Conservation (phyloP, 2,329 filamentous ascomycete genomes). For the Penicillium sp. region DNA sequence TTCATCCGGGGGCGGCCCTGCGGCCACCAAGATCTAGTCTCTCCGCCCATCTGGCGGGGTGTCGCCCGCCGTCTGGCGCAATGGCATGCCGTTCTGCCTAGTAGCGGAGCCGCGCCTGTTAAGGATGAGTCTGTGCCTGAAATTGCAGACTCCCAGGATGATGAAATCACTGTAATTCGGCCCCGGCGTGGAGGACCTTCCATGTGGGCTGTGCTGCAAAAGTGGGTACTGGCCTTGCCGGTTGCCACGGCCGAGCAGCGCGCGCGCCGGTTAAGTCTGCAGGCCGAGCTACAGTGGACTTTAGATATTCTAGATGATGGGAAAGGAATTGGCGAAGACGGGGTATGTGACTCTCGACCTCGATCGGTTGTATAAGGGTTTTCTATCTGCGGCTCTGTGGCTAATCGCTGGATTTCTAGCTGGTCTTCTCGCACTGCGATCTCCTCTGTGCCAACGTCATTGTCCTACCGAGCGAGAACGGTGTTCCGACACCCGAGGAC, state of each 20-base stretch:
- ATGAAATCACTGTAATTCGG: constrained; percentile 21
- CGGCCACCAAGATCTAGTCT: constrained; percentile 74
- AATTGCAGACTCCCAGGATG: constrained; percentile 15
- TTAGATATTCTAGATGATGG: constrained; percentile 71
- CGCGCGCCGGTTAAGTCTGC: constrained; percentile 65
- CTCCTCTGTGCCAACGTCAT: constrained; percentile 96
- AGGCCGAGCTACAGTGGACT: constrained; percentile 71
- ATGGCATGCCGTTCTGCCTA: constrained; percentile 78
- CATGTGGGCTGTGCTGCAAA: constrained; percentile 92
- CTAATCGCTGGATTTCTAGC: constrained; percentile 47
- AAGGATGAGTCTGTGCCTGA: constrained; percentile 18
- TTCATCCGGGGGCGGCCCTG: constrained; percentile 82
- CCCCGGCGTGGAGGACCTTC: constrained; percentile 69
- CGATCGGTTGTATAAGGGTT: background rate
- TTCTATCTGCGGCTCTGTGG: background rate
- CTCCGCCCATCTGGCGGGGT: constrained; percentile 72
- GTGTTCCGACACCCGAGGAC: constrained; percentile 31
- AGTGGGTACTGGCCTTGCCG: constrained; percentile 88
- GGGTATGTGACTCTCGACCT: constrained; percentile 52
- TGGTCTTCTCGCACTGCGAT: constrained; percentile 94
- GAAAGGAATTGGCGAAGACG: constrained; percentile 71
- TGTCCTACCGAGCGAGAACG: constrained; percentile 56
- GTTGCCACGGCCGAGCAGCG: constrained; percentile 67
- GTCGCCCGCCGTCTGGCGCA: constrained; percentile 82
- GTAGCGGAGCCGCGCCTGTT: constrained; percentile 44